These are phyloP conservation scores for Dactylella cylindrospora DNA, from an alignment of 2,329 filamentous ascomycete genomes.

Conservation along the genomic window DNA sequence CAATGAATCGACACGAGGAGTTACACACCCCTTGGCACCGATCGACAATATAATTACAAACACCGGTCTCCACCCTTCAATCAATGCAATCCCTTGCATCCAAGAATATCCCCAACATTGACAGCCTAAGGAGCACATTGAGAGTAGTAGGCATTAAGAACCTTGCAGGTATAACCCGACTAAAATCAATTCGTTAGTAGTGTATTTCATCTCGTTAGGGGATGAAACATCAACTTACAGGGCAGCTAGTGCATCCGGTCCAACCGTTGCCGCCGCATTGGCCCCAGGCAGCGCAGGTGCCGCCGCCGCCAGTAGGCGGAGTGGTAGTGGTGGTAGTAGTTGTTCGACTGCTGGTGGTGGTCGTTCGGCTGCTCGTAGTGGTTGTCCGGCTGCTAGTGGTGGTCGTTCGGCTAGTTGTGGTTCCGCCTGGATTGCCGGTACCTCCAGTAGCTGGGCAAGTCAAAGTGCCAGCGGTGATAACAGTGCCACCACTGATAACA, in stretches of 20 bases:
- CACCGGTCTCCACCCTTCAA: no score
- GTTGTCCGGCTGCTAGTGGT: background rate
- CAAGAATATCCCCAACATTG: no score
- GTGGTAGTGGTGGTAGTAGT: slow-evolving; percentile 6
- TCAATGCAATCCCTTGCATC: no score
- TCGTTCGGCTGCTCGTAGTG: background rate
- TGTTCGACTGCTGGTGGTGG: slow-evolving; percentile 9
- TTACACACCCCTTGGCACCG: no score
- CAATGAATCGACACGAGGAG: no score
- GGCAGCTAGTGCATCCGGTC: slow-evolving; percentile 35
- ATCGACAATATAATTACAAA: no score
- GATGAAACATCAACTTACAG: slow-evolving; percentile 16
- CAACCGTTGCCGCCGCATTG: slow-evolving; percentile 28
- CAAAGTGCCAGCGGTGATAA: slow-evolving; percentile 15
- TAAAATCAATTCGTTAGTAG: no score
- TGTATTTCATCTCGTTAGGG: no score
- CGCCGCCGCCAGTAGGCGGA: background rate
- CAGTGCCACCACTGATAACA: slow-evolving; percentile 46
- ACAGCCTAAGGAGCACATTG: no score
- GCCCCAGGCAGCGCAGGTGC: slow-evolving; percentile 11
- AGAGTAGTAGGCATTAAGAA: no score
- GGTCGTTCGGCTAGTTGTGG: background rate
- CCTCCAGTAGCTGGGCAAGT: slow-evolving; percentile 18
- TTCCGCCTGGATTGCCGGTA: background rate
- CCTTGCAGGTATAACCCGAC: no score